Conservation (phyloP, 1,139 yeast genomes). For the Yamadazyma sp. region DNA sequence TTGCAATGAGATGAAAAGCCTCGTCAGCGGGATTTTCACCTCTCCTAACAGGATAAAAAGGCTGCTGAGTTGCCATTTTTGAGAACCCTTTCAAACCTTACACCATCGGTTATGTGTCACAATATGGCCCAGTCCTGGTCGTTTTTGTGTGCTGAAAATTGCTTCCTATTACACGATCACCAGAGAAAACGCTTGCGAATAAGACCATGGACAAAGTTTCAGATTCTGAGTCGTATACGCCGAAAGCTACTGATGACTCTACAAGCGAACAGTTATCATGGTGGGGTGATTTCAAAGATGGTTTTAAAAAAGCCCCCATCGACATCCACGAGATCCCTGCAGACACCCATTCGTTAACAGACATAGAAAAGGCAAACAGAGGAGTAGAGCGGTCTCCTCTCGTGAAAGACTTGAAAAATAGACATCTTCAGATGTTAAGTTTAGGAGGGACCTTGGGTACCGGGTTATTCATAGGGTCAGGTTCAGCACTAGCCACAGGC, state of each 20-base stretch:
- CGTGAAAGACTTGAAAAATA: conserved; percentile 38
- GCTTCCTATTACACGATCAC: too few relatives aligned
- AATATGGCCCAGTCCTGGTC: too few relatives aligned
- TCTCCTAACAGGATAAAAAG: background rate
- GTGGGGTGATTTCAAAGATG: conserved; percentile 28
- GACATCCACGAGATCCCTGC: conserved; percentile 18
- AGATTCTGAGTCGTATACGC: background rate
- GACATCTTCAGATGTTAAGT: conserved; percentile 65
- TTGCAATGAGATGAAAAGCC: background rate
- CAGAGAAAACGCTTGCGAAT: too few relatives aligned
- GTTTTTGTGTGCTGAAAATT: too few relatives aligned
- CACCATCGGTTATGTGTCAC: too few relatives aligned
- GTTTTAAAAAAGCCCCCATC: conserved; percentile 32
- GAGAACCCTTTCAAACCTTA: background rate
- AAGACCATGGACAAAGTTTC: too few relatives aligned
- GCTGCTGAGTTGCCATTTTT: conserved; percentile 1
- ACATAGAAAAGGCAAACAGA: conserved; percentile 28
- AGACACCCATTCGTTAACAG: conserved; percentile 15
- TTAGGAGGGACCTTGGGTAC: conserved; percentile 69
- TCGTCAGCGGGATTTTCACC: background rate
- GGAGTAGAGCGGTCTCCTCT: conserved; percentile 34
- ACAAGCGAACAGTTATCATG: conserved; percentile 3
- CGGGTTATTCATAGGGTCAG: conserved; percentile 75
- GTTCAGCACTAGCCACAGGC: conserved; percentile 62
- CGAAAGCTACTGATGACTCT: background rate